Evolutionary conservation across 768 basidiomycete species (phyloP), one percentile per base, ranked within the genome.

Genomic region (Rickenella mellea): DNA sequence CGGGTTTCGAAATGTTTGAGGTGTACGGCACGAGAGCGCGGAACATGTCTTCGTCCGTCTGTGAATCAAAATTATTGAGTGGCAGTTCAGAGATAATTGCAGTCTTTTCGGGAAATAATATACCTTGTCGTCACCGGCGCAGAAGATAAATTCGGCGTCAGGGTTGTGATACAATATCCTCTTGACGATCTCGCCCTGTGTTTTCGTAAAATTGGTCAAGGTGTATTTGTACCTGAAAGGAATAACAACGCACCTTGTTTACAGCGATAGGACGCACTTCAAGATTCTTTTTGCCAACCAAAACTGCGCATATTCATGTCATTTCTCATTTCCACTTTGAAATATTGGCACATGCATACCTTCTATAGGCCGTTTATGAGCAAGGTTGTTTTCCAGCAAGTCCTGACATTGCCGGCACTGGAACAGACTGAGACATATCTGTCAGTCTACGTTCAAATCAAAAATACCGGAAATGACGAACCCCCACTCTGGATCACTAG

Each of bases 41-140:
- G 84, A 97, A 97, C 94, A 99, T 99, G 68, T 99, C 94, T 66
- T 99, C 94, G 68, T 97, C 91, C 37, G 93, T 93, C 87, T 85
- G 51, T 10, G 32, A 35, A 29, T 17, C 32, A 24, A 29, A 25
- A 32, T 10, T 15, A 30, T 10, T 30, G 29, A 30, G 21, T 19
- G 42, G 17, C 6, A 27, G 21, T 15, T 19, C 17, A 48, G 39
- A 51, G 15, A n/a, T 15, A 50, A 52, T 11, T 33, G 35, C 22
- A 12, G 4, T 12, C 24, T 21, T 20, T 25, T 15, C n/a, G 12
- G 27, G 17, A 2, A 25, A 11, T 10, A 38, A 30, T 44, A 27
- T 46, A 85, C 86, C 78, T 97, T 99, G 68, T 99, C 94, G 55
- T 99, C 94, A 33, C 94, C 94, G 1, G 93, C 94, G 58, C 94